Evolutionary conservation across 2,329 filamentous ascomycete species (phyloP), one percentile per base, ranked within the genome.

Genomic region (Colletotrichum theobromicola): DNA sequence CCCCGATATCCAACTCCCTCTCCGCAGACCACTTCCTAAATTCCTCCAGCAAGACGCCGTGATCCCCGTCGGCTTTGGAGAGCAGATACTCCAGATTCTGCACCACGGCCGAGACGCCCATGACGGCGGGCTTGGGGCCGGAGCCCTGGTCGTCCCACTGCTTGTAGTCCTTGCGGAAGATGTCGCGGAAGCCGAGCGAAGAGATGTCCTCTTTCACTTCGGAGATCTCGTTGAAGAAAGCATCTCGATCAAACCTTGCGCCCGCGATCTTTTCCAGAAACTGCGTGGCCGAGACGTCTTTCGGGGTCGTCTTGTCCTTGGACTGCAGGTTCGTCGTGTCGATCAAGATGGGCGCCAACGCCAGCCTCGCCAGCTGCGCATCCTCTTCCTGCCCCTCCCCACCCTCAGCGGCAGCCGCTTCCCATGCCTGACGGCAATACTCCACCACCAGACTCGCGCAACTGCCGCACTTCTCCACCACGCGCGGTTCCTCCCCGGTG

Each of bases 81-180:
- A 90, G 81, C 50, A 96, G 82, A 76, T 92, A 94, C 6, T 84
- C 83, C 7, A 96, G 83, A n/a, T 88, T 84, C 77, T 91, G 91
- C 4, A 94, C 90, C 4, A 93, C 87, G 55, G 78, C 91, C 90
- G 69, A 74, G 18, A 94, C 91, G n/a, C 94, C 94, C 6, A 96
- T 87, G 21, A 84, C 87, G 4, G 57, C 8, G 18, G 61, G 50
- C 21, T 34, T 15, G 1, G 3, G 8, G 0, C 35, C 71, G 46
- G 91, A 80, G 1, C 83, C 84, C 13, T 85, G 85, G 70, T 91
- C 90, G 13, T 84, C 85, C 94, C 94, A 97, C 80, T 94, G 89
- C 85, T 97, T 97, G 84, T 96, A 97, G 84, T 97, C 94, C 82
- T 96, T 96, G 76, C 93, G 88, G 67, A 96, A 83, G 50, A 96